Evolutionary conservation across 257 asterid genomes (phyloP), one percentile per base, ranked within the genome.

Genomic region (Solanum virginianum): DNA sequence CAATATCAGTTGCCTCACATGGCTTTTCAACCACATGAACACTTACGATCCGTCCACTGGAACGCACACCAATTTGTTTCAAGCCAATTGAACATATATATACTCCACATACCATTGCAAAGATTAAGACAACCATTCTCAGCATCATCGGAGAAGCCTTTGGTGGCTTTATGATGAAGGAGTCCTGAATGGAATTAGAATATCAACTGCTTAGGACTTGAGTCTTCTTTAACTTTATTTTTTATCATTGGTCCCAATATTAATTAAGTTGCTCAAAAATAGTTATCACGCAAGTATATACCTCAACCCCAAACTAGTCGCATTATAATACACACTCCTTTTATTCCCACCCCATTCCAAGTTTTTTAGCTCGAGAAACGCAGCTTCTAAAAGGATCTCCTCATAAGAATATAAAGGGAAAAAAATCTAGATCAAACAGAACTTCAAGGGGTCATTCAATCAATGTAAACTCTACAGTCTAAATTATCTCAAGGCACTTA

Each of bases 81-180:
- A 95, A 89, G 90, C 97, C 93, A 72, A 95, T 84, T 7, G 96
- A 89, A 89, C 93, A 95, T 81, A 92, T 91, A 70, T 91, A 95
- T 55, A 95, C 92, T 85, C 98, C 97, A 85, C 94, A 95, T 65
- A 92, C 92, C 98, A 94, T 90, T 43, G 93, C 90, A 20, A 94
- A 89, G 59, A 92, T 92, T 90, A 95, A 86, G 71, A 95, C 96
- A 82, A 91, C 89, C 95, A 90, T 91, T 86, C 98, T 90, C 88
- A 90, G 84, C 84, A 88, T 87, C 87, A 93, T 84, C 26, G 94
- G 93, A 84, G 92, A 91, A 83, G 83, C 92, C 91, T 93, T 95
- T 3, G 92, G 93, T 63, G 92, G 86, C 89, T 94, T 95, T 54
- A 88, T 79, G 45, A 77, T 82, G 53, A 89, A 89, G 90, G 90